Evolutionary conservation across 2,329 filamentous ascomycete genomes (phyloP), one percentile per base, ranked within the genome.

Genomic region (Stemphylium beticola): DNA sequence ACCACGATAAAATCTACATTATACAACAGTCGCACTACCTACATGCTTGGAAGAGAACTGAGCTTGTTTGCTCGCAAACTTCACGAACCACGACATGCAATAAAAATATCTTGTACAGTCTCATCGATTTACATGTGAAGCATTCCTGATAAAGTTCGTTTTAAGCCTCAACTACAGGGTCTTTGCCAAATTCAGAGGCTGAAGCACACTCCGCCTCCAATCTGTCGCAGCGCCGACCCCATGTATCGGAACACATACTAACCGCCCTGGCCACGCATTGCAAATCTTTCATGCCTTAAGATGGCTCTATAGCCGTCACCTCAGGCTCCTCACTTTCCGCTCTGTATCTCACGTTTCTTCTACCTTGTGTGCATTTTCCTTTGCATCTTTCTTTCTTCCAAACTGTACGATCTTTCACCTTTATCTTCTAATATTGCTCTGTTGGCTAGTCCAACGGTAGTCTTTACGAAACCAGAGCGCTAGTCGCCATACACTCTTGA

Each of bases 231-330:
- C 67, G 41, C 46, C 31, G 57, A 52, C 61, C 53, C 60, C 62
- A 65, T 66, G 71, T 68, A 62, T 74, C 72, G 69, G 67, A 72
- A 66, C 34, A 47, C 32, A 41, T 57, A 38, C 60, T 67, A 71
- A 67, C 71, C 69, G 71, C 66, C 56, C 45, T 51, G 53, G 39
- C 47, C 55, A 55, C 49, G 49, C 59, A 64, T 15, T 61, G 55
- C 65, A 43, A 65, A 57, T 63, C 51, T 58, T 74, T 72, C 65
- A 73, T 75, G 73, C 72, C 72, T 75, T 74, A 74, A 75, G 67
- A 69, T 54, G 60, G 49, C 52, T 40, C 66, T 67, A 67, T 64
- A 64, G 62, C 67, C 70, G 60, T 62, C 58, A 49, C 45, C 60
- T 73, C 71, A 71, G 71, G 71, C 71, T 69, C 62, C 29, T 59